Base-by-base conservation (phyloP, 345 rosid species). In the Populus alba region DNA sequence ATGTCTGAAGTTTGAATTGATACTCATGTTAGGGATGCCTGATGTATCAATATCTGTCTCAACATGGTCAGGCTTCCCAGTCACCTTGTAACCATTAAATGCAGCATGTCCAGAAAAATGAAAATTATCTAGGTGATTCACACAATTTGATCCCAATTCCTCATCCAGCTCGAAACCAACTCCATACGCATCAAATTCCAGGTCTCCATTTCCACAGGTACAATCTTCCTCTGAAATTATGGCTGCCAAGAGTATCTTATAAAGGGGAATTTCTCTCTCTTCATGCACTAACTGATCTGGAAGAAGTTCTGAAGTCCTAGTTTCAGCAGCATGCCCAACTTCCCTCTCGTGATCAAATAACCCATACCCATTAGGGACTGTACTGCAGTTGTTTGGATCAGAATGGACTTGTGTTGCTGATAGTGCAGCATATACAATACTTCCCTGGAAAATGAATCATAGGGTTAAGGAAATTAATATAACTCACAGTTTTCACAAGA, bases 161-260 rank as follows among this genome's bases (percentile, higher is more conserved):
- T 80, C 87, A 78, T 94, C 90, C 74, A 82, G 84, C 75, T 82
- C 90, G 78, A 85, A 83, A 79, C 86, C 90, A 72, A 85, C 79
- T 83, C 87, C 93, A 87, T 86, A 83, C 45, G 76, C 82, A 88
- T 89, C 91, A 79, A 45, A 81, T 51, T 81, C 80, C 63, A 83
- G 77, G 82, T 90, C 94, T 75, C 83, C 91, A 82, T 78, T 82
- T 78, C 72, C 92, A 76, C 71, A 68, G 70, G 74, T 72, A 81
- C 74, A 77, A 70, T 90, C 89, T 68, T 91, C 98, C 85, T 92
- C 98, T 7, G 97, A 80, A 78, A 94, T 89, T 78, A 96, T 80
- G 82, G 98, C 95, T 59, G 98, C 95, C 66, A 96, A 78, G 75
- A 92, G 88, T 87, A 93, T 90, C 84, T 91, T 94, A 66, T 81